A percentile compares a stretch with the other conserved stretches of the same genome.
These are phyloP conservation scores for Dactylis glomerata DNA, from an alignment of 176 grass and related monocot species.

Conservation along the genomic window DNA sequence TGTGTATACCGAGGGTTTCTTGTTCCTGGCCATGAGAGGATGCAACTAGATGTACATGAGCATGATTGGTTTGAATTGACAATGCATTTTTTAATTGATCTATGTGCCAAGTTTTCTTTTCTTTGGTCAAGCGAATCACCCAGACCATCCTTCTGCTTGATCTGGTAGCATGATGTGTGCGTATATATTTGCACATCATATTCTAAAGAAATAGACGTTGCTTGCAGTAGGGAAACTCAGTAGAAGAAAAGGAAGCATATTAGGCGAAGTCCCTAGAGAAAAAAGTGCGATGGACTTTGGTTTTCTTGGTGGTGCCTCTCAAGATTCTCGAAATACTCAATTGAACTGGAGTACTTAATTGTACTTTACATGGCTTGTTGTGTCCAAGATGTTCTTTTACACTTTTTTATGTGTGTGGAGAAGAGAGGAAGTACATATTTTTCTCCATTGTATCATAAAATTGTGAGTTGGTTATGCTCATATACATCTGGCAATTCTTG, in stretches of 20 bases:
- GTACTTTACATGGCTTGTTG: constrained; percentile 30
- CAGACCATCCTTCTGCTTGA: constrained; percentile 1
- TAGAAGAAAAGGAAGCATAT: neutral
- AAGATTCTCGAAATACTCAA: constrained; percentile 35
- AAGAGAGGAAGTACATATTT: constrained; percentile 14
- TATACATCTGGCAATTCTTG: neutral
- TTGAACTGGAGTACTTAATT: constrained; percentile 4
- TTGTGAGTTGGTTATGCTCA: neutral
- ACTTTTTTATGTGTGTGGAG: neutral
- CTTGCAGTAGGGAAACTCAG: constrained; percentile 27
- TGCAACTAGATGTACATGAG: neutral
- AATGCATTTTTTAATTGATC: neutral
- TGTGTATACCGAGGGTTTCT: neutral
- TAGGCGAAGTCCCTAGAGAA: neutral
- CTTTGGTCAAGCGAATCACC: constrained; percentile 10
- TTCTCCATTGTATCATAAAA: constrained; percentile 7
- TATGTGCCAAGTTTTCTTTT: constrained; percentile 12
- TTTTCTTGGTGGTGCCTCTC: constrained; percentile 40
- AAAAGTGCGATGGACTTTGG: constrained; percentile 16
- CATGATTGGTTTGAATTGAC: constrained; percentile 21
- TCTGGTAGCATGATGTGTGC: constrained; percentile 9
- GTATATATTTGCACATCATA: neutral
- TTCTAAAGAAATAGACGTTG: constrained; percentile 12
- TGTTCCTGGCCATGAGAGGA: neutral
- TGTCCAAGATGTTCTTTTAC: neutral